These are phyloP conservation scores for Microthyrium microscopicum DNA, from an alignment of 2,329 filamentous ascomycete species.

Conservation along the genomic window DNA sequence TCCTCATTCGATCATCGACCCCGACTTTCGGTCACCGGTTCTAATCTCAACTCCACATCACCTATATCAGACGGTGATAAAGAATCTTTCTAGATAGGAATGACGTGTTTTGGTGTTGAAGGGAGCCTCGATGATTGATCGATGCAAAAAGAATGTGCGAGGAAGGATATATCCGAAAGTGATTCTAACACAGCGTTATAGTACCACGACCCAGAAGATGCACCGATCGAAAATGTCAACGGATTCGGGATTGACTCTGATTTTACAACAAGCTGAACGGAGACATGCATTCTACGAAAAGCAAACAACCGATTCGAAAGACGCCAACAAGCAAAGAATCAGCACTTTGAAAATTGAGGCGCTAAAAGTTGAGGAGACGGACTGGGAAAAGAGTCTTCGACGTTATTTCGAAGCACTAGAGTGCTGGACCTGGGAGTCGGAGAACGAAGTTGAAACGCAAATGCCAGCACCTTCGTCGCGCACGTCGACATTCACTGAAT, in stretches of 20 bases:
- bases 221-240: slow-evolving; percentile 1
- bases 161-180: not conserved
- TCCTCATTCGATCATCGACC: no score
- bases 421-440: not conserved
- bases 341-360: slow-evolving; percentile 2
- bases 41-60: no score
- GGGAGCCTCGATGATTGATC: no score
- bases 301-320: not conserved
- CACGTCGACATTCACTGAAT: not conserved
- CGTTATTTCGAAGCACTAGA: slow-evolving; percentile 6
- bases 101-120: no score
- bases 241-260: slow-evolving; percentile 3
- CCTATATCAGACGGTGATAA: no score
- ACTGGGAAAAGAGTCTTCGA: slow-evolving; percentile 5
- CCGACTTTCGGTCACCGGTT: no score
- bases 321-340: not conserved
- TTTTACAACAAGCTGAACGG: slow-evolving; percentile 4
- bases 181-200: not conserved
- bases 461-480: not conserved
- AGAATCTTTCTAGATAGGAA: no score
- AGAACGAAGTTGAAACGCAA: not conserved
- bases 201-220: slow-evolving; percentile 6
- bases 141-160: not conserved
- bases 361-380: slow-evolving; percentile 3
- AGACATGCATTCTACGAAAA: slow-evolving; percentile 4